These are phyloP conservation scores for Magnaporthales sp. DNA, from an alignment of 2,329 filamentous ascomycete genomes.

Conservation along the genomic window DNA sequence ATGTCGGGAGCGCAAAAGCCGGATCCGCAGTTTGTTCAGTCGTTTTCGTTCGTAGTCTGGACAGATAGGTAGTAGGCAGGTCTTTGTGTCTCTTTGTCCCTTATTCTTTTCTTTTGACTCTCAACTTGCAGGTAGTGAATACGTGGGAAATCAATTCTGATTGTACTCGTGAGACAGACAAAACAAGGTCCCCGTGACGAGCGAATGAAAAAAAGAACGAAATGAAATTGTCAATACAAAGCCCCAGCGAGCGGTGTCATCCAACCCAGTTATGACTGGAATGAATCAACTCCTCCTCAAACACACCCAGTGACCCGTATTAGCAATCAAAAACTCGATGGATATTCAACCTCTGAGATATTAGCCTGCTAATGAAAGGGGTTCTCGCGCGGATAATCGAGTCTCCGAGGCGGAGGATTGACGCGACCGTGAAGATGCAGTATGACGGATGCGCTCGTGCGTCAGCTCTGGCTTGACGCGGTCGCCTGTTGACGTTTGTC, in stretches of 20 bases:
- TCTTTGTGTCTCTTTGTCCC: constrained; percentile 13
- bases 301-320: constrained; percentile 15
- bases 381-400: neutral
- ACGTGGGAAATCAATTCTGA: constrained; percentile 41
- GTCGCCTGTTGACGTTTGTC: neutral
- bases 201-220: constrained; percentile 18
- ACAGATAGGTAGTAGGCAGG: constrained; percentile 4
- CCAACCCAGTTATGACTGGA: constrained; percentile 14
- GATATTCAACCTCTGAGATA: neutral
- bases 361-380: neutral
- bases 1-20: neutral
- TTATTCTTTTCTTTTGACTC: constrained; percentile 25
- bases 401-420: neutral
- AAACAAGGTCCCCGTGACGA: constrained; percentile 21
- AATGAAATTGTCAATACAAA: constrained; percentile 20
- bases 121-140: constrained; percentile 21
- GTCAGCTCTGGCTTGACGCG: neutral
- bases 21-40: neutral
- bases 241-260: constrained; percentile 15
- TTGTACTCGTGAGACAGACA: constrained; percentile 30
- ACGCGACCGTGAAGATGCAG: neutral
- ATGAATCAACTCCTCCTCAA: constrained; percentile 15
- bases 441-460: neutral
- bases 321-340: constrained; percentile 9
- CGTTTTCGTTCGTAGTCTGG: constrained; percentile 7